A percentile compares a stretch with the other conserved stretches of the same genome.
Evolutionary conservation across 75 land plant species (phyloP).

Genomic region (Cryptomeria japonica): DNA sequence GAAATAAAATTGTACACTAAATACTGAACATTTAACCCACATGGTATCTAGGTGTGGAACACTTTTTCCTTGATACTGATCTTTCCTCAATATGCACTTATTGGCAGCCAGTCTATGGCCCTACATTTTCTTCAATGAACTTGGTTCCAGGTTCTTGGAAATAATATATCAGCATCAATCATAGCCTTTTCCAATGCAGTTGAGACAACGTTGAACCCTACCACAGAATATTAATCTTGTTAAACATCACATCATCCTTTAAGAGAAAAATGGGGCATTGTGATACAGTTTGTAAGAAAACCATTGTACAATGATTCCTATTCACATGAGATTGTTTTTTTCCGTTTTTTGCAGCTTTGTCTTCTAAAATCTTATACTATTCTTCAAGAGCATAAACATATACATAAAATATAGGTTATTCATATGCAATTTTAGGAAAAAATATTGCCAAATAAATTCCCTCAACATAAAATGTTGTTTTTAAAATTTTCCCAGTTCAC

Average conservation of each 20-base stretch:
- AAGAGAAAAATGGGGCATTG: not conserved
- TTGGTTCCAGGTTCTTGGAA: not conserved
- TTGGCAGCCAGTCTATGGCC: not conserved
- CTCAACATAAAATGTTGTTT: not conserved
- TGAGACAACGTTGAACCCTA: slow-evolving; percentile 53
- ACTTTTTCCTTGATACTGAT: not conserved
- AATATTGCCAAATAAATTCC: not conserved
- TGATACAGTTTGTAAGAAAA: not conserved
- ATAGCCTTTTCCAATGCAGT: slow-evolving; percentile 54
- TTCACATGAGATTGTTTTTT: not conserved
- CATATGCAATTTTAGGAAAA: not conserved
- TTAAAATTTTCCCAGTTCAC: too few species aligned
- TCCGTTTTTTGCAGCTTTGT: not conserved
- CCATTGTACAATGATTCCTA: not conserved
- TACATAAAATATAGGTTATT: not conserved
- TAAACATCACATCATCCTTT: not conserved
- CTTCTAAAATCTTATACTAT: not conserved
- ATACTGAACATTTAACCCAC: not conserved
- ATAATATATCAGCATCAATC: slow-evolving; percentile 2
- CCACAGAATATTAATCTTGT: slow-evolving; percentile 1
- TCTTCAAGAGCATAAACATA: not conserved
- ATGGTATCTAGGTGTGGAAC: not conserved
- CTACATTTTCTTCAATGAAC: not conserved
- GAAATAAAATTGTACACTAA: not conserved
- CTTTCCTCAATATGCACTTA: not conserved